Evolutionary conservation across 768 basidiomycete genomes (phyloP).

Genomic region (Termitomyces eurrhizus): DNA sequence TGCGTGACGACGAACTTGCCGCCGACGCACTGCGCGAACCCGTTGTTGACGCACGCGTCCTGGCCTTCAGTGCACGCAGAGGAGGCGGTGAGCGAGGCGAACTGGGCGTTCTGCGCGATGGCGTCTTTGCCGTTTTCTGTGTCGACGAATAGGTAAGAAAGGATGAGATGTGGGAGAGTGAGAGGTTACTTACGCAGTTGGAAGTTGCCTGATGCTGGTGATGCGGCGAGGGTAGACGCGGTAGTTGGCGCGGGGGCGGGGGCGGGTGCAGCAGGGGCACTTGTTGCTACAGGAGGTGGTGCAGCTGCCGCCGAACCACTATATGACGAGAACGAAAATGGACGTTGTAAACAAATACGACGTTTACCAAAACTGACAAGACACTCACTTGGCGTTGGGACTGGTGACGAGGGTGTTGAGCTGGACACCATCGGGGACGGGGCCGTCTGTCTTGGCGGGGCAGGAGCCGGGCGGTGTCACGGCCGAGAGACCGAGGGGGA

Average conservation of each 20-base stretch:
- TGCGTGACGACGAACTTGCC: conserved; percentile 23
- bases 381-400: conserved; percentile 24
- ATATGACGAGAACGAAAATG: neutral
- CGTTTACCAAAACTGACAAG: neutral
- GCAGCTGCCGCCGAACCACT: neutral
- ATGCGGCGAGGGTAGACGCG: neutral
- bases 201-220: conserved; percentile 1
- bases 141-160: neutral
- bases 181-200: conserved; percentile 6
- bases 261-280: neutral
- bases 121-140: conserved; percentile 19
- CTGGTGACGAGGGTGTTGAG: conserved; percentile 32
- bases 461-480: conserved; percentile 45
- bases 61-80: conserved; percentile 23
- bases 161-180: neutral
- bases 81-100: conserved; percentile 18
- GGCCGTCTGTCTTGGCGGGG: conserved; percentile 38
- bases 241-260: neutral
- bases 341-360: neutral
- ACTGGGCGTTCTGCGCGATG: conserved; percentile 20
- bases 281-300: neutral
- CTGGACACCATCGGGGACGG: conserved; percentile 43
- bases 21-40: conserved; percentile 22
- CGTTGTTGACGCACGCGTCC: conserved; percentile 16
- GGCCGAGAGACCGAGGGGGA: conserved; percentile 38